Conservation (phyloP, 208 protist species). For the Tetramitus jugosus region DNA sequence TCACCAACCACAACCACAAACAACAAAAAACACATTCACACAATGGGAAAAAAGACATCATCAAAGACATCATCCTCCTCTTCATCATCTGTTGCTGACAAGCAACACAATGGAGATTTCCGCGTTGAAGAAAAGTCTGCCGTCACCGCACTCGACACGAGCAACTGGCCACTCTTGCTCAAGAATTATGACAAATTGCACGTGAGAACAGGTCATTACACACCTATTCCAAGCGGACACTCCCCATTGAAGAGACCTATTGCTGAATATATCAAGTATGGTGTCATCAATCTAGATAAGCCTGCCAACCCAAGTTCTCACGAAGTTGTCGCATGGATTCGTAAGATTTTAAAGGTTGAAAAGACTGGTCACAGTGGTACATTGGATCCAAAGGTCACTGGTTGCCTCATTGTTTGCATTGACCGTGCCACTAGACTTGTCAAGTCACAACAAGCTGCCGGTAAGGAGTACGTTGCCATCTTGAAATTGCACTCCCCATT, state of each 20-base stretch:
- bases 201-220: constrained; percentile 92
- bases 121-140: too few species aligned
- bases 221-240: constrained; percentile 84
- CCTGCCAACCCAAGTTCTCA: constrained; percentile 99
- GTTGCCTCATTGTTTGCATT: constrained; percentile 97
- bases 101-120: too few species aligned
- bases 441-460: constrained; percentile 98
- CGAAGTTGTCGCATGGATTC: constrained; percentile 99
- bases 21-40: too few species aligned
- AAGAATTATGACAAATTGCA: constrained; percentile 98
- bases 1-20: too few species aligned
- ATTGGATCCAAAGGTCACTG: constrained; percentile 97
- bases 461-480: constrained; percentile 99
- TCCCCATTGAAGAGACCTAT: constrained; percentile 93
- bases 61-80: too few species aligned
- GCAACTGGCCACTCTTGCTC: constrained; percentile 93
- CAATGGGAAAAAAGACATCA: too few species aligned
- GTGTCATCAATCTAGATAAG: constrained; percentile 99
- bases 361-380: constrained; percentile 99
- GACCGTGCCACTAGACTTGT: constrained; percentile 97
- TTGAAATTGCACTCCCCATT: constrained; percentile 88
- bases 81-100: too few species aligned
- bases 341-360: constrained; percentile 92
- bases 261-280: constrained; percentile 95
- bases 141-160: constrained; percentile 77